Percentiles rank a stretch among this genome's conserved stretches.
These are phyloP conservation scores for Raffaelea ambrosiae DNA, from an alignment of 2,329 filamentous ascomycete species.

Conservation along the genomic window DNA sequence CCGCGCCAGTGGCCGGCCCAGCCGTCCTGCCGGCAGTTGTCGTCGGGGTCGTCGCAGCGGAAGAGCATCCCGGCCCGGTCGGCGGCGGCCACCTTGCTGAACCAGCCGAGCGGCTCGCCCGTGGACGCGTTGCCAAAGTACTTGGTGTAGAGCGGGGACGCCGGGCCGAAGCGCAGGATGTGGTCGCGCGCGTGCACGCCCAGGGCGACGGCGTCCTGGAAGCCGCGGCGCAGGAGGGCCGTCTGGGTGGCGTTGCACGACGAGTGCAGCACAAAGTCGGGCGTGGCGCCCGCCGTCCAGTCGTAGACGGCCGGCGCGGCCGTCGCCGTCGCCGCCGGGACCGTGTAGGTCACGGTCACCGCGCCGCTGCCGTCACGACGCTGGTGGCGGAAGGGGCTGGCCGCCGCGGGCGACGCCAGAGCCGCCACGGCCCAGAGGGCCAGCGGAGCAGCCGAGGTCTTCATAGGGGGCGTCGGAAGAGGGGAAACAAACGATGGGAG, in stretches of 20 bases:
- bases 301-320: neutral
- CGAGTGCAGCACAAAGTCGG: constrained; percentile 44
- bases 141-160: constrained; percentile 51
- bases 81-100: constrained; percentile 48
- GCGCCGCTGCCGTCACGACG: neutral
- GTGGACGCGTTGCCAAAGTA: constrained; percentile 58
- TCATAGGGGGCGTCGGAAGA: too few species aligned
- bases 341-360: neutral
- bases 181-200: constrained; percentile 56
- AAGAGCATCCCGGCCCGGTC: constrained; percentile 51
- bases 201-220: constrained; percentile 50
- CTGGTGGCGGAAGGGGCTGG: neutral
- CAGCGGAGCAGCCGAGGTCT: neutral
- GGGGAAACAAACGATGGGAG: too few species aligned
- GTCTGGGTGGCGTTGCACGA: constrained; percentile 58
- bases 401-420: too few species aligned
- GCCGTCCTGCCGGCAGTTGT: constrained; percentile 44
- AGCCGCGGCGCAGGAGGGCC: constrained; percentile 43
- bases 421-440: neutral
- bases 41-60: constrained; percentile 60
- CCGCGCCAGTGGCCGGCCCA: constrained; percentile 64
- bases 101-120: constrained; percentile 52
- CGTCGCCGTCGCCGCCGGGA: neutral
- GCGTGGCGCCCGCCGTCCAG: constrained; percentile 14
- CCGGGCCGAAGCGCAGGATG: constrained; percentile 46